Percentiles rank a stretch among this genome's conserved stretches.
phyloP scores from a whole-genome alignment of 805 yeast species.

The Metschnikowia peoriensis region DNA sequence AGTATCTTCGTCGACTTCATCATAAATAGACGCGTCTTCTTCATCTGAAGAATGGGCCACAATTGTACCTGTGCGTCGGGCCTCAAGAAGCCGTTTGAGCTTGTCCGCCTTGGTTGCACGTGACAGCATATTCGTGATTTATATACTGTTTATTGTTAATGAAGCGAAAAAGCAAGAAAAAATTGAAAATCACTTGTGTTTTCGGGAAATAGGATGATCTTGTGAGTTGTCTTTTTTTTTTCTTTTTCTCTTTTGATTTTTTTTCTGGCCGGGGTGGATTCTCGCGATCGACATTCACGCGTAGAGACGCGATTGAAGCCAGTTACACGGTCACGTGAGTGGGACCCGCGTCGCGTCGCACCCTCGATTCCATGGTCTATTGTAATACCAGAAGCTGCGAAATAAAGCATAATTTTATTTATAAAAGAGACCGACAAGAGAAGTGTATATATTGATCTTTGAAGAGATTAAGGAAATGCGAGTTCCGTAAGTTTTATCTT shows the following conservation, averaged over 20 bases:
- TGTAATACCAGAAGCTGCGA: neutral
- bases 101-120: slow-evolving; percentile 41
- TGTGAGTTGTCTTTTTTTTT: too few species aligned
- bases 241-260: neutral
- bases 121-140: slow-evolving; percentile 23
- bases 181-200: too few species aligned
- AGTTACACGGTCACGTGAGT: neutral
- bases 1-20: slow-evolving; percentile 82
- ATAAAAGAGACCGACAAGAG: too few species aligned
- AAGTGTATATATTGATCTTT: too few species aligned
- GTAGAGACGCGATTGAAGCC: neutral
- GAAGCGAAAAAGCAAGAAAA: too few species aligned
- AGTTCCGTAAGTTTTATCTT: too few species aligned
- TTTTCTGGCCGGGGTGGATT: neutral
- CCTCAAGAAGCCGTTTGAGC: slow-evolving; percentile 60
- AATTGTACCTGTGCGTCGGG: slow-evolving; percentile 58
- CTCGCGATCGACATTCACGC: neutral
- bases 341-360: neutral
- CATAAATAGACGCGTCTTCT: slow-evolving; percentile 67
- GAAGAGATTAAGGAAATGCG: too few species aligned
- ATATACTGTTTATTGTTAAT: neutral
- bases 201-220: too few species aligned
- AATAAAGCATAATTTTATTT: too few species aligned
- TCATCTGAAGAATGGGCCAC: slow-evolving; percentile 37
- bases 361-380: too few species aligned